Evolutionary conservation across 2,329 filamentous ascomycete genomes (phyloP).

Genomic region (Didymella pinodella): DNA sequence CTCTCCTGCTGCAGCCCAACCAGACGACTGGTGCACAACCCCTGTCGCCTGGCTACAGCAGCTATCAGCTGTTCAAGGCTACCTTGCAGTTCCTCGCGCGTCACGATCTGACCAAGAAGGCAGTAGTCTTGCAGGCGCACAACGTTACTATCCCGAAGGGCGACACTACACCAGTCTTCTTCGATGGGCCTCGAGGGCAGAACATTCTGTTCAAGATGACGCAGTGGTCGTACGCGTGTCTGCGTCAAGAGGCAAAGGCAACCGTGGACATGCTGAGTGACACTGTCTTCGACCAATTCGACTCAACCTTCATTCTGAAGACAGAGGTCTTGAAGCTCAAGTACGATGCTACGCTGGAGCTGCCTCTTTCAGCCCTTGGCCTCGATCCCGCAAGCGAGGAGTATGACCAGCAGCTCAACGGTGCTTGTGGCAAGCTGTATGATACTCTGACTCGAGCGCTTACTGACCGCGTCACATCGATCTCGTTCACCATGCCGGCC

Average conservation of each 20-base stretch:
- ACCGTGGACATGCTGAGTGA: constrained; percentile 80
- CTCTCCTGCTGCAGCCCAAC: constrained; percentile 80
- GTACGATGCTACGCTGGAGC: constrained; percentile 62
- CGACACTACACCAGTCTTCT: constrained; percentile 72
- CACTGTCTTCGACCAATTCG: constrained; percentile 79
- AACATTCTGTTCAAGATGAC: constrained; percentile 94
- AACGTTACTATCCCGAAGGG: constrained; percentile 46
- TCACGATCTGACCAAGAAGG: constrained; percentile 74
- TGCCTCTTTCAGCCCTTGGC: constrained; percentile 48
- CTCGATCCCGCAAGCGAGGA: constrained; percentile 35
- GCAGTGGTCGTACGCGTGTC: constrained; percentile 76
- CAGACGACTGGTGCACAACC: constrained; percentile 74
- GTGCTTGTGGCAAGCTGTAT: constrained; percentile 67
- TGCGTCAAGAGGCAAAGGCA: constrained; percentile 76
- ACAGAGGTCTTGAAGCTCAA: constrained; percentile 60
- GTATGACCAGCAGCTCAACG: constrained; percentile 37
- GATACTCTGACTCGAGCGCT: constrained; percentile 73
- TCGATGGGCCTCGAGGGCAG: constrained; percentile 75
- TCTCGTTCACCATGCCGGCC: constrained; percentile 55
- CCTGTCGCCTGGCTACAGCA: constrained; percentile 82
- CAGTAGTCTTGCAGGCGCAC: constrained; percentile 61
- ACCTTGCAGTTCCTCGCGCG: constrained; percentile 84
- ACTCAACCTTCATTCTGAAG: constrained; percentile 78
- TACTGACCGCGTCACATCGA: constrained; percentile 73
- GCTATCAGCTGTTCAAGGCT: constrained; percentile 94